A percentile compares a stretch with the other conserved stretches of the same genome.
phyloP scores from a whole-genome alignment of 2,329 filamentous ascomycete genomes.

The Trichoderma sp. region DNA sequence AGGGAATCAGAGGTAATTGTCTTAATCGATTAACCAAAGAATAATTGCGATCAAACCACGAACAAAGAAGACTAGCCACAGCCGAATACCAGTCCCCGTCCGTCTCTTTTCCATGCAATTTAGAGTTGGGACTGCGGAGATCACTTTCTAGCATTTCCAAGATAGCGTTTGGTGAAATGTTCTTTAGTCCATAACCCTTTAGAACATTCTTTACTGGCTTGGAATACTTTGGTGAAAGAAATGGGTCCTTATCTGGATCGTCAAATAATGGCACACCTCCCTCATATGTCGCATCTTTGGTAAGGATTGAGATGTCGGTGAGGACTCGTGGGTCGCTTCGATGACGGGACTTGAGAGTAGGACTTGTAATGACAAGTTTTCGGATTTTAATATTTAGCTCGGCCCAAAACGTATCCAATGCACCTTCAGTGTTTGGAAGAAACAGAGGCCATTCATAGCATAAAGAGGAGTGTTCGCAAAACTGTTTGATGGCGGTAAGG shows the following conservation, averaged over 20 bases:
- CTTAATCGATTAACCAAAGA: background rate
- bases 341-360: background rate
- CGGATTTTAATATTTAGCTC: background rate
- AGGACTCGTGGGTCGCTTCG: background rate
- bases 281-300: background rate
- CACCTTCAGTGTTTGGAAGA: background rate
- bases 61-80: background rate
- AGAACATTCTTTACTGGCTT: background rate
- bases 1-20: background rate
- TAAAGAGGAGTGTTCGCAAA: background rate
- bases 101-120: background rate
- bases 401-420: background rate
- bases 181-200: background rate
- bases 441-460: background rate
- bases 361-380: background rate
- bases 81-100: background rate
- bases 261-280: background rate
- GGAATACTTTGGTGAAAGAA: background rate
- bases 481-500: background rate
- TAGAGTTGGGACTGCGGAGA: background rate
- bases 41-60: background rate
- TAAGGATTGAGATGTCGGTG: background rate
- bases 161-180: background rate
- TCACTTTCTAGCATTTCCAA: background rate
- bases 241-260: background rate